Conservation (phyloP, 352 stramenopile genomes). For the Pythium brassicae region DNA sequence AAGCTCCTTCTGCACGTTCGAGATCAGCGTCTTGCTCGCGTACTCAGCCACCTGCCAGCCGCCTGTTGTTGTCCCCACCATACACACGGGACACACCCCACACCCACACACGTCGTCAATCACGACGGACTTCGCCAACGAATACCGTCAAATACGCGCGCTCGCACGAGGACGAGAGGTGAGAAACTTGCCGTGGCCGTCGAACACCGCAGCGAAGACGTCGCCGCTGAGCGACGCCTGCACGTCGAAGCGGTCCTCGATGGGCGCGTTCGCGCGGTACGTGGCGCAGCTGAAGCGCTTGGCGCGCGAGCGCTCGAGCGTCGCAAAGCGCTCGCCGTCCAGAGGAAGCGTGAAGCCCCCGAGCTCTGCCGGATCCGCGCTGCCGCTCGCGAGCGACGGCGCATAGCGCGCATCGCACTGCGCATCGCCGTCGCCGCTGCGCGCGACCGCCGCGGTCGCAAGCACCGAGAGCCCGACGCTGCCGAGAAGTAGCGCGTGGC, state of each 20-base stretch:
- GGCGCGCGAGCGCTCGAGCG: constrained; percentile 37
- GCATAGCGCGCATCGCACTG: constrained; percentile 56
- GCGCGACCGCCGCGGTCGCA: constrained; percentile 8
- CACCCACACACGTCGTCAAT: no score
- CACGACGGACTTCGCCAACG: no score
- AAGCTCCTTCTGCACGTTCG: constrained; percentile 76
- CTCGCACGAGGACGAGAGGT: no score
- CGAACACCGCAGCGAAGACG: constrained; percentile 84
- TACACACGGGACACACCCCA: no score
- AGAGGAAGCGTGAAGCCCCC: constrained; percentile 46
- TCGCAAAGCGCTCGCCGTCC: constrained; percentile 43
- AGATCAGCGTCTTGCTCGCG: constrained; percentile 65
- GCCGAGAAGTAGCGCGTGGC: constrained; percentile 44
- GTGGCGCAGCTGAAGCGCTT: constrained; percentile 50
- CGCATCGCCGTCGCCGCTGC: constrained; percentile 15
- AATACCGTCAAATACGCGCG: no score
- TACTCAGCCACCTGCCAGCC: constrained; percentile 94
- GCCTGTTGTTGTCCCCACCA: constrained; percentile 20
- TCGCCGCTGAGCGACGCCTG: constrained; percentile 61
- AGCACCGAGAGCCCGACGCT: constrained; percentile 46
- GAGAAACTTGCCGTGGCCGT: constrained; percentile 88
- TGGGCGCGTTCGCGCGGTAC: constrained; percentile 69
- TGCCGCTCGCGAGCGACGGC: constrained; percentile 16
- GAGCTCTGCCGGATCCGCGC: constrained; percentile 24
- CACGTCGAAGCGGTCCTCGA: constrained; percentile 84